Percentiles rank a stretch among this genome's conserved stretches.
These are phyloP conservation scores for Spergularia azorica DNA, from an alignment of 179 eudicot species.

Conservation along the genomic window DNA sequence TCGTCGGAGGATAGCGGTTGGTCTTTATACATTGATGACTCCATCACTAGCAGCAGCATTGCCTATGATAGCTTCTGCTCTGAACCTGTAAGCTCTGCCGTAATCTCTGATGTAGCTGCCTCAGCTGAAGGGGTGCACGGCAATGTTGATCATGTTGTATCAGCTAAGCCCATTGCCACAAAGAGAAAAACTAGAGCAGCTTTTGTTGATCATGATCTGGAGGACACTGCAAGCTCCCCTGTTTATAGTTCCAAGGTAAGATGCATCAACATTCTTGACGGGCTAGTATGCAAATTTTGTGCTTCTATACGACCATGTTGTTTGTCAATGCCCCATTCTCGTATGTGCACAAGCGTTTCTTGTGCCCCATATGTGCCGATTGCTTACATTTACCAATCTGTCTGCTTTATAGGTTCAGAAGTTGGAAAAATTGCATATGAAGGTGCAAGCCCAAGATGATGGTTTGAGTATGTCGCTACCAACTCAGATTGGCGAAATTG, in stretches of 20 bases:
- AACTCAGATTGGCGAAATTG: constrained; percentile 16
- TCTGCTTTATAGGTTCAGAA: constrained; percentile 22
- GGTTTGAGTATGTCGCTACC: constrained; percentile 6
- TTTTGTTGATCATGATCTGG: constrained; percentile 39
- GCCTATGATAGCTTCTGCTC: constrained; percentile 8
- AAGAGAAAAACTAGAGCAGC: constrained; percentile 20
- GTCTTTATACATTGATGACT: constrained; percentile 27
- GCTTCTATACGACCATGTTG: neutral
- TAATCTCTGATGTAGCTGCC: constrained; percentile 18
- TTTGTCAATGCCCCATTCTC: neutral
- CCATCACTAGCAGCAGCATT: neutral
- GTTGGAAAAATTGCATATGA: constrained; percentile 15
- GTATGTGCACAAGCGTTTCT: neutral
- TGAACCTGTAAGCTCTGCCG: constrained; percentile 24
- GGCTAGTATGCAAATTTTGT: no score
- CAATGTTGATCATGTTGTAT: constrained; percentile 5
- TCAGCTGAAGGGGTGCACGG: neutral
- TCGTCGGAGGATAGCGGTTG: constrained; percentile 36
- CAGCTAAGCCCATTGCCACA: constrained; percentile 24
- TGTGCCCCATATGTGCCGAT: no score
- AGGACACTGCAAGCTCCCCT: constrained; percentile 47
- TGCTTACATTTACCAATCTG: neutral
- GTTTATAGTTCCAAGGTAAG: constrained; percentile 29
- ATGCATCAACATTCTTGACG: neutral
- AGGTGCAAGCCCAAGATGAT: constrained; percentile 12